Base-by-base conservation (phyloP, 2,329 filamentous ascomycete genomes). In the Beauveria pseudobassiana region DNA sequence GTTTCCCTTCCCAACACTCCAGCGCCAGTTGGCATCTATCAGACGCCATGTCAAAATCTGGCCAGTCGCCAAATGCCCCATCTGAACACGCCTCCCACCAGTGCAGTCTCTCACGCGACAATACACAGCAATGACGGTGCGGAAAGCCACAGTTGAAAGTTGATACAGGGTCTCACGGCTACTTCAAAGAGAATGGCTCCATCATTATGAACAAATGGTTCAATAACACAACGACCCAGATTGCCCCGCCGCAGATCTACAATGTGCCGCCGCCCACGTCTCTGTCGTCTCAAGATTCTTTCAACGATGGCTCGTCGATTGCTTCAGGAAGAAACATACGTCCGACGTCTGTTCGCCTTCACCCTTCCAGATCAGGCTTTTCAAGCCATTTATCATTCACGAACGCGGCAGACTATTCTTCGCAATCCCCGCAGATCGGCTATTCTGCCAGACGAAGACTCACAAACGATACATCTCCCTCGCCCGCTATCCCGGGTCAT, bases 221-320 rank as follows among this genome's bases (percentile, higher is more conserved):
- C 26, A 45, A 26, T 10, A 52, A 45, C 60, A 51, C 46, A 16
- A 26, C 46, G 30, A 51, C 28, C 5, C 60, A 40, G 10, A 38
- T 62, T 12, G 60, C 60, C 20, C 60, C 60, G 5, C 52, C 60
- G 22, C 60, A 62, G 26, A 16, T 62, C 12, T 62, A 62, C 38
- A 62, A 62, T 16, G 53, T 62, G 30, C 60, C 60, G 28, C 60
- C 60, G 2, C 60, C 60, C 14, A 12, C 24, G 9, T 57, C 60
- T 8, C 46, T 62, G 24, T 30, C 60, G 20, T 52, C 53, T n/a
- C 60, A 57, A 24, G 53, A 57, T 7, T 51, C 60, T n/a, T 62
- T 51, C 52, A 51, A 62, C 28, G 60, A 62, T 14, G 20, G n/a
- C 4, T 42, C 46, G 9, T 57, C 52, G 16, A 26, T 52, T 43